phyloP scores from a whole-genome alignment of 345 rosid genomes.

The Capsella bursapastoris region DNA sequence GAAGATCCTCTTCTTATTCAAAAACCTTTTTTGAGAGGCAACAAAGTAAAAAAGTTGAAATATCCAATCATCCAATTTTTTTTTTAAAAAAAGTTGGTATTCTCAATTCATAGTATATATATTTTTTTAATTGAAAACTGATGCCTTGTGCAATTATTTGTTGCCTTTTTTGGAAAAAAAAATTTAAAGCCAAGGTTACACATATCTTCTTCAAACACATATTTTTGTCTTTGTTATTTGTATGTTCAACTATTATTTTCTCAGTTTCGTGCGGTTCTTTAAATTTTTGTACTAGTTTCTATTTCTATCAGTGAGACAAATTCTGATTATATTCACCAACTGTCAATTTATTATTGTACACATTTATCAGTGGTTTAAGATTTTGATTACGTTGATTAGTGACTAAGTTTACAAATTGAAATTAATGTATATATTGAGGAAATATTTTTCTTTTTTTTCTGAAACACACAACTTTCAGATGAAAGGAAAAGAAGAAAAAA shows the following conservation, averaged over 20 bases:
- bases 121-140: background rate
- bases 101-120: background rate
- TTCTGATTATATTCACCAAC: no score
- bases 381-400: no score
- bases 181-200: constrained; percentile 28
- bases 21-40: constrained; percentile 18
- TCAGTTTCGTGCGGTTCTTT: background rate
- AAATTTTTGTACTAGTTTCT: no score
- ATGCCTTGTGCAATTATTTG: constrained; percentile 28
- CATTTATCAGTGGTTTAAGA: no score
- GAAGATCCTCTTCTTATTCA: background rate
- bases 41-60: constrained; percentile 18
- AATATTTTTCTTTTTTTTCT: no score
- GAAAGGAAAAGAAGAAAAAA: no score
- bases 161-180: constrained; percentile 25
- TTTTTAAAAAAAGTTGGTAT: background rate
- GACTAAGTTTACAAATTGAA: no score
- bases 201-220: background rate
- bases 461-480: no score
- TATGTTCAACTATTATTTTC: background rate
- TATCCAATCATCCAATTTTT: background rate
- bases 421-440: no score
- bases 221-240: background rate
- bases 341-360: no score
- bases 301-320: no score